These are phyloP conservation scores for Carex littledalei DNA, from an alignment of 176 grass and related monocot genomes.

Conservation along the genomic window DNA sequence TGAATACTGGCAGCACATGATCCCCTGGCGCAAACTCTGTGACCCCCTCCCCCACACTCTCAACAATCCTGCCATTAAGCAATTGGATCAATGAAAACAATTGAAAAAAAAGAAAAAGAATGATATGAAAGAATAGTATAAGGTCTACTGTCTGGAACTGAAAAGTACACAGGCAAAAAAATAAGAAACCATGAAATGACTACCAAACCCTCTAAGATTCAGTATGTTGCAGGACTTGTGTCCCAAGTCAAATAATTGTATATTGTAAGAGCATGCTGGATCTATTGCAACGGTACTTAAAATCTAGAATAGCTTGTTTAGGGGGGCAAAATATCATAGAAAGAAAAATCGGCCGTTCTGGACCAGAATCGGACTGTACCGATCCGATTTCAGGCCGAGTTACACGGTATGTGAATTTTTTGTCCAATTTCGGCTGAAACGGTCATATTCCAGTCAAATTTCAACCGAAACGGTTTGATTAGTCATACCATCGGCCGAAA, in stretches of 20 bases:
- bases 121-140: background rate
- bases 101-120: background rate
- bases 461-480: no score
- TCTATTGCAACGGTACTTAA: background rate
- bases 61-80: slow-evolving; percentile 50
- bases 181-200: background rate
- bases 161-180: background rate
- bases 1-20: slow-evolving; percentile 88
- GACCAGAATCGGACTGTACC: no score
- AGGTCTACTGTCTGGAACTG: background rate
- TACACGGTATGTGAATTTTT: no score
- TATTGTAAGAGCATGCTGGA: background rate
- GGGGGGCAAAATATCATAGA: no score
- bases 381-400: no score
- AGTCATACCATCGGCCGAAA: no score
- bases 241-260: background rate
- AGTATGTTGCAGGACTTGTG: background rate
- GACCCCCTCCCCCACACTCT: slow-evolving; percentile 78
- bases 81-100: background rate
- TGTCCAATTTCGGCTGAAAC: no score
- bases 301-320: background rate
- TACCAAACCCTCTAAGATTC: background rate
- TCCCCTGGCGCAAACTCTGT: slow-evolving; percentile 57
- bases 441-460: no score
- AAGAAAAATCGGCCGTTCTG: no score